Percentiles rank a stretch among this genome's conserved stretches.
Conservation (phyloP, 345 rosid genomes). For the Eucalyptus globulus region DNA sequence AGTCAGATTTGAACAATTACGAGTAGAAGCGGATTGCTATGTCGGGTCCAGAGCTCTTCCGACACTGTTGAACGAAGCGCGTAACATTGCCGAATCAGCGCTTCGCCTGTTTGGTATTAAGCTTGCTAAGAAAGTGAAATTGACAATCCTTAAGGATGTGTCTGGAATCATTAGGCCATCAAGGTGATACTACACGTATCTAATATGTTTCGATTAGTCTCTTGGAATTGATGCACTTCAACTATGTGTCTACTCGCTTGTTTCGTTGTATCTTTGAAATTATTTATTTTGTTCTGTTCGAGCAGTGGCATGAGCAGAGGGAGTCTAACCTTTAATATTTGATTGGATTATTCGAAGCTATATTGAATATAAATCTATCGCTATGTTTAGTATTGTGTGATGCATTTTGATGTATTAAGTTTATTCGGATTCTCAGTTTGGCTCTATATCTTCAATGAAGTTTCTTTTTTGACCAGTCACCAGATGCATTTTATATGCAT, state of each 20-base stretch:
- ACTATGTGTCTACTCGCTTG: background rate
- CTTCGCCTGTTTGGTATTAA: background rate
- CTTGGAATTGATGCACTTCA: background rate
- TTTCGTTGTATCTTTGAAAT: background rate
- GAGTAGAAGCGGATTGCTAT: background rate
- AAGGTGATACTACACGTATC: background rate
- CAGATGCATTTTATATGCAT: background rate
- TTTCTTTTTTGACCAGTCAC: background rate
- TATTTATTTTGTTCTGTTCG: background rate
- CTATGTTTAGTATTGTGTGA: background rate
- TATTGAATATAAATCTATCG: background rate
- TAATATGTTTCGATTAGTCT: background rate
- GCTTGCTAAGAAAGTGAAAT: background rate
- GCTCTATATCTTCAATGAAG: background rate
- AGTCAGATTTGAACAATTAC: background rate
- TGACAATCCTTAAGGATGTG: background rate
- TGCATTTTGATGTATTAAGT: background rate
- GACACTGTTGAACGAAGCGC: background rate
- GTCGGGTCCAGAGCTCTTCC: background rate
- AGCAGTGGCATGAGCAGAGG: background rate
- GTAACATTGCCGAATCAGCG: background rate
- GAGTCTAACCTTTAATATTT: background rate
- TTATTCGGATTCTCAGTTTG: background rate
- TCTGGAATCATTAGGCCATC: background rate
- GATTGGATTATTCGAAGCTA: background rate